Evolutionary conservation across 177 flowering plant genomes (phyloP).

Genomic region (Vitis hybrid): DNA sequence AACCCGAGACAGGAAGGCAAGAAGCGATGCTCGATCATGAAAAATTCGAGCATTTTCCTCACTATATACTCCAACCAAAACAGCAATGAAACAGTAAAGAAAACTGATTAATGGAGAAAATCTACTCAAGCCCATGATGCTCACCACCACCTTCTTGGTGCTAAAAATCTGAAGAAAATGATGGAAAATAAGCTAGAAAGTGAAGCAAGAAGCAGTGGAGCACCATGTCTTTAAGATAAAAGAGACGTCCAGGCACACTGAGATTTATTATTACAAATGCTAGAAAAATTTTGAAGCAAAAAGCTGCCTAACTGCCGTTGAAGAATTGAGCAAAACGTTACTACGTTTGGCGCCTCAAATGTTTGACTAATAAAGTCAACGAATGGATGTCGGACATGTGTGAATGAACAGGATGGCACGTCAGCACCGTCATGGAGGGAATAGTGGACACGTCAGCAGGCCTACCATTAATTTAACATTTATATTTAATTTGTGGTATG

Average conservation of each 20-base stretch:
- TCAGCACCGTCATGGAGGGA: constrained; percentile 6
- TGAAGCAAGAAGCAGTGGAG: background rate
- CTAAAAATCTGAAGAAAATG: background rate
- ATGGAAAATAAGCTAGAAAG: background rate
- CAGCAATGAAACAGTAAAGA: constrained; percentile 21
- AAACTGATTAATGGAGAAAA: constrained; percentile 19
- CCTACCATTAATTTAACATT: constrained; percentile 15
- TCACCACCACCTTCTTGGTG: background rate
- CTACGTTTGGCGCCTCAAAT: constrained; percentile 24
- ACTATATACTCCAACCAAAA: constrained; percentile 4
- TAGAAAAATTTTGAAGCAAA: background rate
- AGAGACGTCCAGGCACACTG: constrained; percentile 1
- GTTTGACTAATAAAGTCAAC: constrained; percentile 33
- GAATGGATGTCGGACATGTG: constrained; percentile 29
- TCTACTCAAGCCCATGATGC: constrained; percentile 21
- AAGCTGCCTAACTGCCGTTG: constrained; percentile 67
- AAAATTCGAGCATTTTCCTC: constrained; percentile 17
- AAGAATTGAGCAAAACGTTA: constrained; percentile 24
- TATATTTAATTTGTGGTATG: background rate
- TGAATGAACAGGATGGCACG: background rate
- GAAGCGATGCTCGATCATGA: constrained; percentile 48
- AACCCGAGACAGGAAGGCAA: constrained; percentile 51
- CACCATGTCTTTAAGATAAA: background rate
- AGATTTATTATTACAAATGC: background rate
- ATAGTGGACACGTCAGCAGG: constrained; percentile 40